Percentiles rank a stretch among this genome's conserved stretches.
Conservation (phyloP, 768 basidiomycete genomes). For the Gautieria morchelliformis region DNA sequence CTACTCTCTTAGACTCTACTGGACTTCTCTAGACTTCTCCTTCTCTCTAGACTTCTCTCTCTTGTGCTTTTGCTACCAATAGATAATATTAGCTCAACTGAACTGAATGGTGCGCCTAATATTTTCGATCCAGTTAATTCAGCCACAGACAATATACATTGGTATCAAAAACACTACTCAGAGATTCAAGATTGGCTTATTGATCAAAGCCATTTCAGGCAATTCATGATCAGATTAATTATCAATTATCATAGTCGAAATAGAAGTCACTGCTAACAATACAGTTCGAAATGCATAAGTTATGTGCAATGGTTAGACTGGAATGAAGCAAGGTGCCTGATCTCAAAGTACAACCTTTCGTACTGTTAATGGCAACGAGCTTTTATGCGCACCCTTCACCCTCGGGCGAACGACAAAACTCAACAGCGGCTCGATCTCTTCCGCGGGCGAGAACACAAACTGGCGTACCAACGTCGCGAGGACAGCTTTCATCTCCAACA, state of each 20-base stretch:
- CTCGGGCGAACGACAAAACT: constrained; percentile 11
- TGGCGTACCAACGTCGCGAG: constrained; percentile 9
- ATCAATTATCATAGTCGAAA: not conserved
- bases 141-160: no score
- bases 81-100: no score
- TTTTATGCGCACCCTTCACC: constrained; percentile 8
- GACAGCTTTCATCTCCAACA: constrained; percentile 9
- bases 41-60: no score
- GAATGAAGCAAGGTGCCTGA: not conserved
- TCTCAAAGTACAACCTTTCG: constrained; percentile 2
- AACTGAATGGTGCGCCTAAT: no score
- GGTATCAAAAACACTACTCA: no score
- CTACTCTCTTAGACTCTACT: no score
- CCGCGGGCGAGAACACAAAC: constrained; percentile 11
- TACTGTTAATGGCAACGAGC: constrained; percentile 15
- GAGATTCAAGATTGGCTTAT: no score
- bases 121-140: no score
- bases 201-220: no score
- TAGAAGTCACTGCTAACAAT: not conserved
- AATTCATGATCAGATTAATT: no score
- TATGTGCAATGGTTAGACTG: not conserved
- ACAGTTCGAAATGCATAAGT: not conserved
- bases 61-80: no score
- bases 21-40: no score
- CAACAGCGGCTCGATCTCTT: constrained; percentile 13